These are phyloP conservation scores for Rosa rugosa DNA, from an alignment of 306 rosid genomes.

Conservation along the genomic window DNA sequence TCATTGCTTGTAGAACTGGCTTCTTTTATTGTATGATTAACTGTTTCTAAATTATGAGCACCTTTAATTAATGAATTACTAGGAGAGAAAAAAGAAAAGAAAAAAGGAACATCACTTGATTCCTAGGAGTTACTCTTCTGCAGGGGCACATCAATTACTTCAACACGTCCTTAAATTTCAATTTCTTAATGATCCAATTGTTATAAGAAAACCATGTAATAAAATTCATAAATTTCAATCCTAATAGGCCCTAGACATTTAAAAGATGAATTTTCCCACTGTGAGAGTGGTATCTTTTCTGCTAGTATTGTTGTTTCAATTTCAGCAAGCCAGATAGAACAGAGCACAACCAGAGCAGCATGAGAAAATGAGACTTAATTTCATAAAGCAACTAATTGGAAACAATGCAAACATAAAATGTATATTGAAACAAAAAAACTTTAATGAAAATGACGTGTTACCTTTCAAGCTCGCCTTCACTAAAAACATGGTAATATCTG, in stretches of 20 bases:
- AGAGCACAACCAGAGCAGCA: not conserved
- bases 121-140: not conserved
- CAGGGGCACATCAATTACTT: not conserved
- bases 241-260: not conserved
- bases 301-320: not conserved
- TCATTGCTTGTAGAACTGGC: not conserved
- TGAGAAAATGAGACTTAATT: conserved; percentile 7
- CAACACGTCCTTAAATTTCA: not conserved
- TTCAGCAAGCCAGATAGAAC: not conserved
- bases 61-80: not conserved
- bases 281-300: not conserved
- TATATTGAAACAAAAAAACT: conserved; percentile 5
- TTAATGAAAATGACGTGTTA: conserved; percentile 26
- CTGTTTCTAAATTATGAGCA: not conserved
- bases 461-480: conserved; percentile 98
- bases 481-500: conserved; percentile 93
- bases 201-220: not conserved
- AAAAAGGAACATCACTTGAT: not conserved
- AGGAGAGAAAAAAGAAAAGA: not conserved
- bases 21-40: not conserved
- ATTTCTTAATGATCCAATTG: not conserved
- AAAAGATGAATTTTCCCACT: not conserved
- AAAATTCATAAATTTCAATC: not conserved
- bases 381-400: not conserved
- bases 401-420: not conserved